Base-by-base conservation (phyloP, 1,284 basidiomycete genomes). In the Cryptococcus sp. region DNA sequence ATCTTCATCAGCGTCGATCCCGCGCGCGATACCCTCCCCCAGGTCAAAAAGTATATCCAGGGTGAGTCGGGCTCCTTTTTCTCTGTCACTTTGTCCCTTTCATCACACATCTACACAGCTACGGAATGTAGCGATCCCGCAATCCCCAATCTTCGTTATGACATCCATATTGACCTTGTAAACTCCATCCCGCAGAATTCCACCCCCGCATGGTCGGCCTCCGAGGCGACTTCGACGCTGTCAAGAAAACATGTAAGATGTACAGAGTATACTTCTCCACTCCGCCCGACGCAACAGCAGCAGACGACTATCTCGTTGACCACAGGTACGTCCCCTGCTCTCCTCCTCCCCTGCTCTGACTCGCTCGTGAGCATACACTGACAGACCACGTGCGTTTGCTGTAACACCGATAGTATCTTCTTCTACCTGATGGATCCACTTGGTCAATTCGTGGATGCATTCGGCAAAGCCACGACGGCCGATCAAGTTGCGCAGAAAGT, bases 191-290 rank as follows among this genome's bases (percentile, higher is more conserved):
- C n/a, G 20, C 81, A 72, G 93, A 96, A 72, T 99, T 99, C 80
- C 94, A 98, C 77, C 89, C 93, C 0, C 85, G 88, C 13, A 88
- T 96, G 72, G 79, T 94, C 51, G 95, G 94, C 11, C 84, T 99
- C 50, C 90, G 89, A 1, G 95, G 96, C 16, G 81, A 87, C 40
- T 98, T 93, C 72, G 86, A 87, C n/a, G 83, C 85, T 23, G 88
- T 90, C 63, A 97, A 97, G 78, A 83, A 86, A 42, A 86, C 88
- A 15, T 98, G 95, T 84, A 96, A 94, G 80, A 87, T 88, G 40
- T 99, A 95, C 79, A 88, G 96, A 35, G 95, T 99, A 40, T 99
- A 99, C 81, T 99, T 99, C 82, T 94, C 91, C 19, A 98, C 95
- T 5, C 96, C 95, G 3, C 93, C 93, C 3, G 82, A 90, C 70